Percentiles rank a stretch among this genome's conserved stretches.
Evolutionary conservation across 495 filamentous ascomycete genomes (phyloP).

Genomic region (Amniculicola lignicola): DNA sequence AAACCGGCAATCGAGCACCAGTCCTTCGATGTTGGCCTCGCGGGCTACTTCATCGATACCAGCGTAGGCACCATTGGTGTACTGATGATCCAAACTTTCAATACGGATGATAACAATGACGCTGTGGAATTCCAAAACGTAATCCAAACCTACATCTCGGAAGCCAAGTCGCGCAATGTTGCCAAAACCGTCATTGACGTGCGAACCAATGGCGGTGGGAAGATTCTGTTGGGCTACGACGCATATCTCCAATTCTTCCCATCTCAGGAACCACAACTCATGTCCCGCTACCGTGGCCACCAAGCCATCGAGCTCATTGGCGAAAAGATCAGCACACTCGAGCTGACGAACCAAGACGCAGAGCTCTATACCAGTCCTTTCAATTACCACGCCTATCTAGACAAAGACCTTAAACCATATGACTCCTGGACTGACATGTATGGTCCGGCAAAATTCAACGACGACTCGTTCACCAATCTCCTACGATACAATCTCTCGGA

Average conservation of each 20-base stretch:
- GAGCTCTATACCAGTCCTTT: conserved; percentile 29
- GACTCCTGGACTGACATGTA: conserved; percentile 29
- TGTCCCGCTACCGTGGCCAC: conserved; percentile 26
- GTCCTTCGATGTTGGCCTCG: conserved; percentile 19
- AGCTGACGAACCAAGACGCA: conserved; percentile 2
- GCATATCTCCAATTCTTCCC: conserved; percentile 44
- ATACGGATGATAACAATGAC: conserved; percentile 16
- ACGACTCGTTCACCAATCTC: conserved; percentile 31
- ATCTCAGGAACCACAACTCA: conserved; percentile 33
- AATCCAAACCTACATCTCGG: conserved; percentile 23
- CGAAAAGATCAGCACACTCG: conserved; percentile 2
- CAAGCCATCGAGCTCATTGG: conserved; percentile 28
- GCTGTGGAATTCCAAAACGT: conserved; percentile 22
- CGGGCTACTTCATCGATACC: conserved; percentile 32
- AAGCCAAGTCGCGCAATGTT: conserved; percentile 26
- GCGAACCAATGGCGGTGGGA: conserved; percentile 42
- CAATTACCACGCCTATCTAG: conserved; percentile 29
- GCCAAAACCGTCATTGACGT: conserved; percentile 43
- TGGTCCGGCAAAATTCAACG: conserved; percentile 8
- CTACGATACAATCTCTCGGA: conserved; percentile 37
- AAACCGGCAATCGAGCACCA: conserved; percentile 22
- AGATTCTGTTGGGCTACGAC: conserved; percentile 43
- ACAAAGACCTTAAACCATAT: conserved; percentile 23
- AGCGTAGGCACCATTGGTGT: conserved; percentile 20
- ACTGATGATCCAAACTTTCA: conserved; percentile 33